phyloP scores from a whole-genome alignment of 2,329 filamentous ascomycete genomes.

The Pezicula radicicola region DNA sequence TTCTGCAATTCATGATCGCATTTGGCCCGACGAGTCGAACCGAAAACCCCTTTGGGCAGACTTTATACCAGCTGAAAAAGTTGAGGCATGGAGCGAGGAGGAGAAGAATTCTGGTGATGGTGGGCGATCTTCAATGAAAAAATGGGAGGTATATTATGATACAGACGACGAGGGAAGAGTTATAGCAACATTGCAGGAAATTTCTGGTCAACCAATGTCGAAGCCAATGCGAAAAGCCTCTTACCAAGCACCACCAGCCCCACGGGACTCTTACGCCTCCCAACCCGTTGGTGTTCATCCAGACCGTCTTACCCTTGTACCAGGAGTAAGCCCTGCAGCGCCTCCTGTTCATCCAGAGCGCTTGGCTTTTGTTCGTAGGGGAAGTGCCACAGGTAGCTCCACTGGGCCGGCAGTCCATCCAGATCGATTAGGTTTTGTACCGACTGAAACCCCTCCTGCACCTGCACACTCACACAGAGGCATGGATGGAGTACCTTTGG shows the following conservation, averaged over 20 bases:
- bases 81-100: constrained; percentile 69
- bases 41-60: constrained; percentile 85
- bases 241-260: constrained; percentile 24
- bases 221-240: constrained; percentile 19
- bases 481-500: constrained; percentile 26
- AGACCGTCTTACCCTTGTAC: neutral
- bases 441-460: neutral
- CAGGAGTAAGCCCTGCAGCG: neutral
- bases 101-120: constrained; percentile 52
- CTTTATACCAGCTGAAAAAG: constrained; percentile 75
- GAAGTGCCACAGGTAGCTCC: too few relatives aligned
- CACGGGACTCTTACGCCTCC: constrained; percentile 1
- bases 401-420: neutral
- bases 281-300: neutral
- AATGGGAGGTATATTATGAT: constrained; percentile 75
- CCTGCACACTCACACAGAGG: constrained; percentile 26
- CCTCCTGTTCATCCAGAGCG: too few relatives aligned
- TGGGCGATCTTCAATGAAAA: constrained; percentile 36
- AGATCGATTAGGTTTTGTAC: neutral
- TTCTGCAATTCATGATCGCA: constrained; percentile 68
- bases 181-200: constrained; percentile 54
- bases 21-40: constrained; percentile 86
- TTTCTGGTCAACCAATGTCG: constrained; percentile 20
- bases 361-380: too few relatives aligned
- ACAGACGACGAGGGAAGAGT: constrained; percentile 51